Evolutionary conservation across 2,329 filamentous ascomycete genomes (phyloP).

Genomic region (Lecanicillium sp.): DNA sequence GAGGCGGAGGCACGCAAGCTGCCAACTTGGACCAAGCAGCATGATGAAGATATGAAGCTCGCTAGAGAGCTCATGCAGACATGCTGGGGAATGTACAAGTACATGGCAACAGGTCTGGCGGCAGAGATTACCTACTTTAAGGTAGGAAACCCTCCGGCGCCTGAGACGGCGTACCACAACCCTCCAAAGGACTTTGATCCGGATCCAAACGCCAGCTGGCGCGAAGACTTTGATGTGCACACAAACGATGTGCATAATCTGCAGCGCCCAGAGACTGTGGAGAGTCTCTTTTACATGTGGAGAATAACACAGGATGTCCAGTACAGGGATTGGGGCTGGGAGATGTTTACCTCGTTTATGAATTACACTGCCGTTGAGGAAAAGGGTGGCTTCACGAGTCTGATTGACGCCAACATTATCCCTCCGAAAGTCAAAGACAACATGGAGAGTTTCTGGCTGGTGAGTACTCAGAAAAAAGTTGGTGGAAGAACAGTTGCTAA

Average conservation of each 20-base stretch:
- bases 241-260: slow-evolving; percentile 83
- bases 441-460: slow-evolving; percentile 99
- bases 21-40: slow-evolving; percentile 63
- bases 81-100: slow-evolving; percentile 96
- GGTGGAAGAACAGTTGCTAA: slow-evolving; percentile 8
- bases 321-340: slow-evolving; percentile 96
- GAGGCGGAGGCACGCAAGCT: slow-evolving; percentile 67
- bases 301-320: slow-evolving; percentile 83
- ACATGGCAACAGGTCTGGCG: slow-evolving; percentile 82
- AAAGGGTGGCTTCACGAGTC: slow-evolving; percentile 72
- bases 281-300: slow-evolving; percentile 97
- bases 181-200: slow-evolving; percentile 42
- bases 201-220: slow-evolving; percentile 55
- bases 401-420: slow-evolving; percentile 64
- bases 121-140: slow-evolving; percentile 92
- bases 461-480: slow-evolving; percentile 33
- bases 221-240: slow-evolving; percentile 72
- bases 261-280: slow-evolving; percentile 92
- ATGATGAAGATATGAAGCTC: slow-evolving; percentile 81
- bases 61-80: slow-evolving; percentile 90
- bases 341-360: slow-evolving; percentile 92
- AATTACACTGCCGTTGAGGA: slow-evolving; percentile 74
- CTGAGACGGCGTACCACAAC: slow-evolving; percentile 41
- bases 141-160: slow-evolving; percentile 57
- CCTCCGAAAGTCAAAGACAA: slow-evolving; percentile 72